These are phyloP conservation scores for Hygrophoropsis aurantiaca DNA, from an alignment of 768 basidiomycete species.

Conservation along the genomic window DNA sequence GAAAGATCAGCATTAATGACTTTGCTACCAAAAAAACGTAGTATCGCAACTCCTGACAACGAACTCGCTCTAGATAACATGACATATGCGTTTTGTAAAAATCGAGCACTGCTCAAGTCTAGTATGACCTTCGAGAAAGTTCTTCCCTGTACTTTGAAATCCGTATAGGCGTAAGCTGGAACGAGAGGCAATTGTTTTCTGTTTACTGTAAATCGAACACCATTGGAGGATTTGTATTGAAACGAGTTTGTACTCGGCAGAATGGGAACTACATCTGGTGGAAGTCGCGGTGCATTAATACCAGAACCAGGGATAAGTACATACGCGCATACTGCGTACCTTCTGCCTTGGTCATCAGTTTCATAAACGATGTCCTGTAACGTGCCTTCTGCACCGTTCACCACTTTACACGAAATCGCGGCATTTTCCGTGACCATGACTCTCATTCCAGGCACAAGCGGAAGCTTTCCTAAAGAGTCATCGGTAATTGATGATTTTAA, in stretches of 20 bases:
- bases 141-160: constrained; percentile 42
- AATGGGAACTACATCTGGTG: background rate
- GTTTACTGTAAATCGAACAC: too few relatives aligned
- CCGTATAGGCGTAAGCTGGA: constrained; percentile 40
- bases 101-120: constrained; percentile 29
- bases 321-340: background rate
- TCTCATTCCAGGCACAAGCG: background rate
- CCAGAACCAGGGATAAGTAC: background rate
- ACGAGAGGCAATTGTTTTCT: too few relatives aligned
- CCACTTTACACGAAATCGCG: background rate
- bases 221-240: too few relatives aligned
- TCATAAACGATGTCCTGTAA: background rate
- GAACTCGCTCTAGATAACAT: too few relatives aligned
- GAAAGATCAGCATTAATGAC: too few relatives aligned
- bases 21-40: too few relatives aligned
- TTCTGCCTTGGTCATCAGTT: background rate
- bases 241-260: background rate
- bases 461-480: background rate
- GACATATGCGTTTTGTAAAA: too few relatives aligned
- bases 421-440: background rate
- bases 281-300: background rate
- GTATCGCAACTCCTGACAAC: too few relatives aligned
- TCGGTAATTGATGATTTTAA: background rate
- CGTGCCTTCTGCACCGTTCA: background rate
- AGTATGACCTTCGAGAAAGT: constrained; percentile 34